Evolutionary conservation across 2,329 filamentous ascomycete genomes (phyloP), one percentile per base, ranked within the genome.

Genomic region (Didymella glomerata): DNA sequence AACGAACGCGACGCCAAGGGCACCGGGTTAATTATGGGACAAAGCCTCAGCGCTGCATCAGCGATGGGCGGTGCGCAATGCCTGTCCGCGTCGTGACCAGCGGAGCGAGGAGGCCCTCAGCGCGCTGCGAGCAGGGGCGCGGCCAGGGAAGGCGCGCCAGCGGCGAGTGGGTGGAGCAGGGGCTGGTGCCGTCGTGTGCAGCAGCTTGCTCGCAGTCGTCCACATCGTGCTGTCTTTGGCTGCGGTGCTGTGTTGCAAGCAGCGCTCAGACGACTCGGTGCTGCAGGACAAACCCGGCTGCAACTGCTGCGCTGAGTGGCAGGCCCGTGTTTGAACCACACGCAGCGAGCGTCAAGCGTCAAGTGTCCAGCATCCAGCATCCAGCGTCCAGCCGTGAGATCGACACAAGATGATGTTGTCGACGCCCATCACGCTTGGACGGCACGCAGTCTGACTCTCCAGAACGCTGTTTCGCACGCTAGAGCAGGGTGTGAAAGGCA

Each of bases 1-100:
- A 62, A 54, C 52, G 50, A 54, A 54, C 38, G 53, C 54, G 54
- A 57, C 52, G 58, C 53, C 58, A 57, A 57, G 52, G 54, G 60
- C 50, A 53, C 53, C 55, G 64, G 60, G 64, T 61, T 67, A 61
- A 67, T 65, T 66, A 66, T 66, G 64, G 66, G 66, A 65, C 66
- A 62, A 63, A 63, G 57, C 48, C 52, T 59, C 50, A 40, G 41
- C 38, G 56, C 44, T 54, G 50, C 56, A 58, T 53, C 49, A 52
- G 55, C 48, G 44, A 52, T 52, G 54, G 44, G 24, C 48, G 27
- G 45, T 50, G 54, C 51, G 48, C 48, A 45, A 57, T 54, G 56
- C 46, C 56, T 59, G 54, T 51, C 48, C 18, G 46, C 56, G 50
- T 44, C 47, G 56, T 54, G 51, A 54, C 50, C 53, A 38, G 55